phyloP scores from a whole-genome alignment of 2,329 filamentous ascomycete genomes.

The Scedosporium aurantiacum region DNA sequence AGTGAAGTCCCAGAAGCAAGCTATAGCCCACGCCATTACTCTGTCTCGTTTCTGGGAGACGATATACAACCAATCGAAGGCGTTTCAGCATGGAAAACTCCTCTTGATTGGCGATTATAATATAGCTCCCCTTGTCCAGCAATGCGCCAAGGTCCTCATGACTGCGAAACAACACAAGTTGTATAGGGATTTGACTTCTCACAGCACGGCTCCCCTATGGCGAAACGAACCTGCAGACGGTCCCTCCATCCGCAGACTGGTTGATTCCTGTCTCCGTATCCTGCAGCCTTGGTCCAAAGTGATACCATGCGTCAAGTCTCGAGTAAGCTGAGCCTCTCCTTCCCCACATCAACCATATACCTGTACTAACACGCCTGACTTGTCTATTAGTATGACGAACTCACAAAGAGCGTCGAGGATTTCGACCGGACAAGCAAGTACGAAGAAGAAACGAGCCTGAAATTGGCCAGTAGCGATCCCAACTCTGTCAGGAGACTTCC shows the following conservation, averaged over 20 bases:
- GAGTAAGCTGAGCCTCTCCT: slow-evolving; percentile 5
- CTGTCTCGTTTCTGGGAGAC: slow-evolving; percentile 24
- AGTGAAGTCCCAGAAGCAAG: slow-evolving; percentile 25
- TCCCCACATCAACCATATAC: neutral
- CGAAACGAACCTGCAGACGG: slow-evolving; percentile 21
- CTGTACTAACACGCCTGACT: neutral
- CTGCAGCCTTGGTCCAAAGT: slow-evolving; percentile 20
- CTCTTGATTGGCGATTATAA: slow-evolving; percentile 10
- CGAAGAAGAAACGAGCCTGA: slow-evolving; percentile 2
- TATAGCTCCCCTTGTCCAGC: slow-evolving; percentile 12
- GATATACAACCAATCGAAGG: slow-evolving; percentile 19
- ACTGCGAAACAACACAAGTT: slow-evolving; percentile 23
- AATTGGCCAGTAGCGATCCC: neutral
- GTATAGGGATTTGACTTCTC: slow-evolving; percentile 21
- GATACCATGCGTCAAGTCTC: slow-evolving; percentile 12
- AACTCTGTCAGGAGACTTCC: neutral
- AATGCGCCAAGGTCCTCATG: slow-evolving; percentile 19
- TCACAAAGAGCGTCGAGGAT: slow-evolving; percentile 9
- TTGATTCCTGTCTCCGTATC: slow-evolving; percentile 22
- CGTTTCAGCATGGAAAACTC: slow-evolving; percentile 14
- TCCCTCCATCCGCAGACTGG: slow-evolving; percentile 19
- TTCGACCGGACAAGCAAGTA: slow-evolving; percentile 8
- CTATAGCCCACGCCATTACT: slow-evolving; percentile 26
- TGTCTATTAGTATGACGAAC: slow-evolving; percentile 8
- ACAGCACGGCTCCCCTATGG: slow-evolving; percentile 26